Conservation (phyloP, 2,329 filamentous ascomycete species). For the Simplicillium sp. region DNA sequence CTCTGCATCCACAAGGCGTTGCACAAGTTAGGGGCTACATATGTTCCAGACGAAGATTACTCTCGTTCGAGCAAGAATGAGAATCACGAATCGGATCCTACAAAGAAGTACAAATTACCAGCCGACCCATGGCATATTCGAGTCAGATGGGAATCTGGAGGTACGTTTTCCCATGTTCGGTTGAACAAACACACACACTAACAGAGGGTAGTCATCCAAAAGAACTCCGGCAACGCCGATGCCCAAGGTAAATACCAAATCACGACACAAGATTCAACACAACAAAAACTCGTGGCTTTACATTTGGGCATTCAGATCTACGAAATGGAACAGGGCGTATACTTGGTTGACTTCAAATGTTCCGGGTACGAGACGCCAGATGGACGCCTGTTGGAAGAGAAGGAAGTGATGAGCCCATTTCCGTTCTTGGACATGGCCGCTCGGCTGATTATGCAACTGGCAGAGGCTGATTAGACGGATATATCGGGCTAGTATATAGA, state of each 20-base stretch:
- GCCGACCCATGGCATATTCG: constrained; percentile 93
- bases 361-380: constrained; percentile 82
- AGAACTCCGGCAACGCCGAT: constrained; percentile 9
- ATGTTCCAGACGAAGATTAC: constrained; percentile 61
- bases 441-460: constrained; percentile 84
- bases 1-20: constrained; percentile 92
- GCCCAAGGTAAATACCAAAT: constrained; percentile 8
- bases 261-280: constrained; percentile 20
- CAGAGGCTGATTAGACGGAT: constrained; percentile 44
- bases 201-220: constrained; percentile 25
- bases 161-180: constrained; percentile 41
- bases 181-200: not conserved
- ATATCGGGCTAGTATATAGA: no score
- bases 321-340: constrained; percentile 84
- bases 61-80: constrained; percentile 21
- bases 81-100: constrained; percentile 35
- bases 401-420: constrained; percentile 90
- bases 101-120: constrained; percentile 69
- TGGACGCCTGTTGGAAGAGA: constrained; percentile 73
- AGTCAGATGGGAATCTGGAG: constrained; percentile 77
- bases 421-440: constrained; percentile 93
- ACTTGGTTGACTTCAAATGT: constrained; percentile 97
- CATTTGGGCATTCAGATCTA: constrained; percentile 96
- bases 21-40: constrained; percentile 77
- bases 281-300: constrained; percentile 68